Conservation (phyloP, 768 basidiomycete species). For the Trametes cingulata region DNA sequence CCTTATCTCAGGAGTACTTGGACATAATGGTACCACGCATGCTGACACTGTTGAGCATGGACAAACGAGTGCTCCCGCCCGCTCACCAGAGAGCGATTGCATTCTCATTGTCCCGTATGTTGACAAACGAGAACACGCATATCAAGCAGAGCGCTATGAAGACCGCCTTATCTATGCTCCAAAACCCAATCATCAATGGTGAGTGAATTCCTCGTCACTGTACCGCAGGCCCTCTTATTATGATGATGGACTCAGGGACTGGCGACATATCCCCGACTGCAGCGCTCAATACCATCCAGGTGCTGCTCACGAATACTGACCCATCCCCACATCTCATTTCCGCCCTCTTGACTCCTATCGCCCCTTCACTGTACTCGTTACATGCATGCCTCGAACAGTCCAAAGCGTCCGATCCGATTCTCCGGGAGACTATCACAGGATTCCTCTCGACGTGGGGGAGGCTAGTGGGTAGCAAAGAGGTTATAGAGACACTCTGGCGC, state of each 20-base stretch:
- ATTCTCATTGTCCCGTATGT: conserved; percentile 67
- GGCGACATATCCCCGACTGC: conserved; percentile 34
- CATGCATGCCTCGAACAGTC: conserved; percentile 51
- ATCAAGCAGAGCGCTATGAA: conserved; percentile 33
- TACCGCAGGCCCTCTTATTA: background rate
- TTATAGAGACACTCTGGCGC: conserved; percentile 55
- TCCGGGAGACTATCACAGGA: conserved; percentile 59
- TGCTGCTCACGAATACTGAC: conserved; percentile 72
- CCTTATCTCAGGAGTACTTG: conserved; percentile 58
- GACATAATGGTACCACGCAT: conserved; percentile 53
- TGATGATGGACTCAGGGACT: background rate
- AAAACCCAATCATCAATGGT: conserved; percentile 30
- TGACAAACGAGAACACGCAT: conserved; percentile 39
- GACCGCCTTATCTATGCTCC: conserved; percentile 50
- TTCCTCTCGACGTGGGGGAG: conserved; percentile 77
- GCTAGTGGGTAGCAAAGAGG: conserved; percentile 54
- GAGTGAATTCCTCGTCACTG: background rate
- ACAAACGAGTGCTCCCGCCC: conserved; percentile 36
- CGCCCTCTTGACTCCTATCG: conserved; percentile 64
- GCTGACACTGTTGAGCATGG: conserved; percentile 47
- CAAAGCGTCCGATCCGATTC: conserved; percentile 63
- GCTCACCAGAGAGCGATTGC: conserved; percentile 62
- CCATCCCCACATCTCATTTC: conserved; percentile 72
- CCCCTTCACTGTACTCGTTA: conserved; percentile 67
- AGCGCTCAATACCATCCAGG: conserved; percentile 52